Evolutionary conservation across 129 eudicot species (phyloP), one percentile per base, ranked within the genome.

Genomic region (Chrysanthemum makinoi): DNA sequence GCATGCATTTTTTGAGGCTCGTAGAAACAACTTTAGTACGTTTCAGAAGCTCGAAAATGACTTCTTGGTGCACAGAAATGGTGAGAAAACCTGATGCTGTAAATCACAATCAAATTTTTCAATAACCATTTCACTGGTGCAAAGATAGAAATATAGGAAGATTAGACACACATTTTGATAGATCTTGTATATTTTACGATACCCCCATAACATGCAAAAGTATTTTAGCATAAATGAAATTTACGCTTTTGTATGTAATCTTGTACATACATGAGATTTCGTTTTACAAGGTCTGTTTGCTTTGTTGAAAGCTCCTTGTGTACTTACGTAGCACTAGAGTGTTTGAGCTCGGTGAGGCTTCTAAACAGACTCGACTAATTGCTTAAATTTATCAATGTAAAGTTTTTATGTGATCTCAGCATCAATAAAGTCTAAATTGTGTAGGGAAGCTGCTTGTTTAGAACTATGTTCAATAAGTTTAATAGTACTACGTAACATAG

Each of bases 141-240:
- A 75, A 75, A 43, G 72, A 62, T 62, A 62, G 65, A 39, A 46
- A 77, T 54, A 77, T 70, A 62, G 72, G 47, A 77, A 64, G 55
- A 78, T 63, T 70, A 77, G 76, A 71, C 54, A 69, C 80, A 77
- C 77, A 18, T 64, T 63, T 77, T 56, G 72, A 54, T 62, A 63
- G 72, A 54, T 19, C 51, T 35, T 70, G 81, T 77, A 70, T 54
- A 70, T 70, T 62, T 3, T 50, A 62, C 7, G 2, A 52, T 60
- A 60, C 48, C 35, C n/a, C 35, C n/a, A 43, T 53, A 30, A 10
- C 68, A 68, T 51, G 56, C 62, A 66, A 67, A 20, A 65, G 15
- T n/a, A 65, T 55, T 74, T 74, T 18, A 12, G 65, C 22, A 33
- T 74, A 33, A 5, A 74, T 75, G 66, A 54, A 75, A 56, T 54